Evolutionary conservation across 345 rosid genomes (phyloP), one percentile per base, ranked within the genome.

Genomic region (Angophora floribunda): DNA sequence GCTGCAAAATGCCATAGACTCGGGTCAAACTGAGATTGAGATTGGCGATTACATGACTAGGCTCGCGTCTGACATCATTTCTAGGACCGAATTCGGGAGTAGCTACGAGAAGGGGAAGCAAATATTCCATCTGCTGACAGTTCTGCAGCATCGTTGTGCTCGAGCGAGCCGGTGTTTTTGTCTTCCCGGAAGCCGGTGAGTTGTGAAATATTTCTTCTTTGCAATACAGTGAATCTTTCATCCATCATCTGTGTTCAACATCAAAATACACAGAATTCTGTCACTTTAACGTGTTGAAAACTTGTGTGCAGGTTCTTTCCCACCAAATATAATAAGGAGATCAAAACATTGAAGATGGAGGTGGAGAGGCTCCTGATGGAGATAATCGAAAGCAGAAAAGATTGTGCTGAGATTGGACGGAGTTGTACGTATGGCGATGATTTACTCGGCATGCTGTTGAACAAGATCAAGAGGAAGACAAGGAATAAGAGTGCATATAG

Each of bases 161-260:
- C 98, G 96, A 89, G 92, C 99, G 11, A 97, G 94, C 89, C 93
- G 97, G 65, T 97, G 90, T 89, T 90, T 98, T 80, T 97, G 97
- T 92, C 90, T 96, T 85, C 99, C 99, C 0, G 99, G 99, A 19
- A 95, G 99, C 96, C 91, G 99, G 99, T 97, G 22, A 86, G 85
- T 52, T 44, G 55, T 9, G 7, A 16, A 24, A 70, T 2, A 70
- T 70, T 47, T 70, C 82, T 44, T 45, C 32, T 61, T 61, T 61
- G 67, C 28, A 26, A 61, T 61, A 12, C 67, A 28, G 26, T 61
- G 67, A 61, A 61, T 61, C 26, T 61, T 61, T 30, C 22, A 67
- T 15, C 44, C 79, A 67, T 32, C 22, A 32, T 11, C 15, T 67
- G 44, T 67, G 21, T 67, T 32, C 47, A 17, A 41, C 80, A 70